These are phyloP conservation scores for Fusarium incarnatum DNA, from an alignment of 2,329 filamentous ascomycete species.

Conservation along the genomic window DNA sequence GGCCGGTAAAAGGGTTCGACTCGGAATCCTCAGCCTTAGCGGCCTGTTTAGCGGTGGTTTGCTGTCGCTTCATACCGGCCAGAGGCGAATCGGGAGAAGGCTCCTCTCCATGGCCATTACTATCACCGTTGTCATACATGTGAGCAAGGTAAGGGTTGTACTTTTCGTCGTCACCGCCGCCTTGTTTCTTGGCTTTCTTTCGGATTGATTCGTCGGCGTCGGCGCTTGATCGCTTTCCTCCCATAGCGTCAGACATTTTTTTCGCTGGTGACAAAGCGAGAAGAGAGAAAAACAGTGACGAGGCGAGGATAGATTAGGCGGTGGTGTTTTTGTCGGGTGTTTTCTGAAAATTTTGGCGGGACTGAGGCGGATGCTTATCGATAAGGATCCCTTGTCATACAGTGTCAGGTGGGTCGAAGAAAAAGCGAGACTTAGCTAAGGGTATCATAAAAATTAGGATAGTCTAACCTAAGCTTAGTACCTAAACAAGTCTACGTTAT, in stretches of 20 bases:
- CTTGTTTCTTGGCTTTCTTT: slow-evolving; percentile 59
- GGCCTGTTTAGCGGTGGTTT: slow-evolving; percentile 82
- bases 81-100: slow-evolving; percentile 62
- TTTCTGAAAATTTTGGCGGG: slow-evolving; percentile 50
- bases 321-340: slow-evolving; percentile 34
- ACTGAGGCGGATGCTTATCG: slow-evolving; percentile 47
- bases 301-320: slow-evolving; percentile 33
- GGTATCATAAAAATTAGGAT: too few relatives aligned
- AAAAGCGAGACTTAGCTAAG: too few relatives aligned
- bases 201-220: slow-evolving; percentile 57
- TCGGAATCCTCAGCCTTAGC: slow-evolving; percentile 81
- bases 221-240: slow-evolving; percentile 59
- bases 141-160: slow-evolving; percentile 93
- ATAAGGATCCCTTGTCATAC: slow-evolving; percentile 45
- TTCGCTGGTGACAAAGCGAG: slow-evolving; percentile 6
- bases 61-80: slow-evolving; percentile 77
- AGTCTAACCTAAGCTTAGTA: too few relatives aligned
- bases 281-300: slow-evolving; percentile 20
- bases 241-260: slow-evolving; percentile 56
- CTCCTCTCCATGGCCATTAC: slow-evolving; percentile 55
- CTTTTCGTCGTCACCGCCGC: slow-evolving; percentile 47
- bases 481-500: too few relatives aligned
- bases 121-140: slow-evolving; percentile 71
- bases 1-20: slow-evolving; percentile 85
- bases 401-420: too few relatives aligned